Base-by-base conservation (phyloP, 2,329 filamentous ascomycete species). In the Penicillium psychrosexuale region DNA sequence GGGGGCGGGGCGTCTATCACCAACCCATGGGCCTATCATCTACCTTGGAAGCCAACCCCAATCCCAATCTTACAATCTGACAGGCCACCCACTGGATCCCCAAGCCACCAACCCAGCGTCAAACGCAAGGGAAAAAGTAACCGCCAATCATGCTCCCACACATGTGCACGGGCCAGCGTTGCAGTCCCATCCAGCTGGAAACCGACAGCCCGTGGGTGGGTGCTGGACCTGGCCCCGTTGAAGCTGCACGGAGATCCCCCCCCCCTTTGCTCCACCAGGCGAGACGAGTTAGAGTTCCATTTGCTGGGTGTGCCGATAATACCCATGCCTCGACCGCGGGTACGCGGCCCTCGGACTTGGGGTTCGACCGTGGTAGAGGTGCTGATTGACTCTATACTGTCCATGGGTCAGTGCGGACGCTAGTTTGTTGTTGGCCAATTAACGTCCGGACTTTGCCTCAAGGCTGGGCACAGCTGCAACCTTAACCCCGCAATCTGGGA, bases 401-500 rank as follows among this genome's bases (percentile, higher is more conserved):
- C n/a, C 34, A 51, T 46, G 44, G 47, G 42, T 55, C 36, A 22
- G 30, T 40, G 45, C 30, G 40, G 31, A 38, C 36, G 50, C 43
- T 58, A 58, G 36, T 19, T 43, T 39, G 12, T 4, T 51, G 47
- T 36, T 11, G 17, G 30, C 53, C 53, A 55, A 52, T 55, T 8
- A 34, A 19, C 8, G n/a, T 52, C 13, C 24, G 7, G 1, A 5
- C 8, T 51, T 56, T 50, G 51, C 53, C 51, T 34, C 34, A 9
- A 36, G 34, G 15, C n/a, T 17, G 27, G 34, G 55, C 50, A 46
- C 42, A 62, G 60, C 62, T 65, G 62, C 60, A 65, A 64, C 61
- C 57, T 65, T 64, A 65, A 64, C 63, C 63, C 63, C 63, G 58
- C 61, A 65, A 61, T 62, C 45, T 48, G 40, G 28, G 30, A 50